These are phyloP conservation scores for Hypoxylon crocopeplum DNA, from an alignment of 495 filamentous ascomycete species.

Conservation along the genomic window DNA sequence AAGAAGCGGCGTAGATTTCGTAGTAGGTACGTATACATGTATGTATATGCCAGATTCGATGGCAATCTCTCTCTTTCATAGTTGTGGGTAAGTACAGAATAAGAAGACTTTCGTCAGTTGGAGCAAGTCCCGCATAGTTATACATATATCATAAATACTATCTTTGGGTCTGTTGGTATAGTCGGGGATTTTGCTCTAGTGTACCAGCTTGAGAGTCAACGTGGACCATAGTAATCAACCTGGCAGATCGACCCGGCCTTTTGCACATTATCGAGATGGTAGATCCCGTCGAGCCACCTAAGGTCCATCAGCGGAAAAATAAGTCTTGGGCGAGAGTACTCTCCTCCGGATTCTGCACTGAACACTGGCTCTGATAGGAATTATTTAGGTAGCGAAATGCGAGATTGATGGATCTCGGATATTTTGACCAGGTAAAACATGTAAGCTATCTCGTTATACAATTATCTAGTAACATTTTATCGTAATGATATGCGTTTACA, in stretches of 20 bases:
- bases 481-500: no score
- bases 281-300: constrained; percentile 18
- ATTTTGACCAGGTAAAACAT: no score
- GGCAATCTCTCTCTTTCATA: no score
- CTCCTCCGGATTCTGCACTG: constrained; percentile 4
- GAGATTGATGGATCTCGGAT: no score
- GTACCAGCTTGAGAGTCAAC: constrained; percentile 23
- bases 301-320: constrained; percentile 21
- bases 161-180: constrained; percentile 10
- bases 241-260: constrained; percentile 28
- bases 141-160: no score
- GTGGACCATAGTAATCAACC: constrained; percentile 18
- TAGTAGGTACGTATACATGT: neutral
- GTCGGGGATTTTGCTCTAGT: constrained; percentile 15
- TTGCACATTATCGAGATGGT: constrained; percentile 26
- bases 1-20: neutral
- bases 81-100: neutral
- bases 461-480: no score
- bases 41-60: neutral
- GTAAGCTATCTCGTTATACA: no score
- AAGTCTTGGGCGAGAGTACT: constrained; percentile 1
- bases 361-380: neutral
- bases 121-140: no score
- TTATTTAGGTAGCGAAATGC: no score
- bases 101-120: neutral